These are phyloP conservation scores for Glycine tomentella DNA, from an alignment of 306 rosid genomes.

Conservation along the genomic window DNA sequence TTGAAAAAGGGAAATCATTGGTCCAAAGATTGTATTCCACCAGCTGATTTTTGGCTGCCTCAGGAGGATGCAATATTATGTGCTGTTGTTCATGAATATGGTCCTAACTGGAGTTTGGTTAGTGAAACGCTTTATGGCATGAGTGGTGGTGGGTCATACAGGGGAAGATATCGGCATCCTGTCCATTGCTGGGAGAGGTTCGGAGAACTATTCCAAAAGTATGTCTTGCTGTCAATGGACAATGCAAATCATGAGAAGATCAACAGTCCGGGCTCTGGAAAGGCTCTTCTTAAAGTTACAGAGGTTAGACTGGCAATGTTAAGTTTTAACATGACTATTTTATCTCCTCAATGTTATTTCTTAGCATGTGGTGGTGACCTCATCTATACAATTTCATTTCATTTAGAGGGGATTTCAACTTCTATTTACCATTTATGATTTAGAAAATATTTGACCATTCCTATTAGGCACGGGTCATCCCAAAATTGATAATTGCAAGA, in stretches of 20 bases:
- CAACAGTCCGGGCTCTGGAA: constrained; percentile 79
- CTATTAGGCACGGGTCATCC: not conserved
- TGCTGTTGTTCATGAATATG: constrained; percentile 93
- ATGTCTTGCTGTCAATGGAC: constrained; percentile 70
- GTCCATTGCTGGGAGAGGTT: constrained; percentile 97
- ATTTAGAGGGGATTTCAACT: constrained; percentile 34
- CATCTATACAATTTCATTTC: constrained; percentile 33
- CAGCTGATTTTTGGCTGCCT: constrained; percentile 89
- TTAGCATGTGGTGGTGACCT: constrained; percentile 21
- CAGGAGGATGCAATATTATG: constrained; percentile 95
- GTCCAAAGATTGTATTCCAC: constrained; percentile 90
- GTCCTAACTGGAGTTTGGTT: constrained; percentile 90
- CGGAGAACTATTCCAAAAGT: constrained; percentile 85
- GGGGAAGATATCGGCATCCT: constrained; percentile 97
- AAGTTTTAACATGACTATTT: constrained; percentile 35
- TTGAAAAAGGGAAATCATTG: constrained; percentile 80
- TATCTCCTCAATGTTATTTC: constrained; percentile 18
- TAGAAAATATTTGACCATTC: constrained; percentile 8
- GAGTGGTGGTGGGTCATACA: constrained; percentile 87
- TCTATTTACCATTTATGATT: constrained; percentile 18
- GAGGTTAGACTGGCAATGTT: constrained; percentile 63
- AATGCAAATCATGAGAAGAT: constrained; percentile 75
- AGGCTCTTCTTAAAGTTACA: constrained; percentile 93
- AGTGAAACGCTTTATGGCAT: constrained; percentile 81
- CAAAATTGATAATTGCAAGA: constrained; percentile 5